phyloP scores from a whole-genome alignment of 129 eudicot genomes.

The Saussurea involucrata region DNA sequence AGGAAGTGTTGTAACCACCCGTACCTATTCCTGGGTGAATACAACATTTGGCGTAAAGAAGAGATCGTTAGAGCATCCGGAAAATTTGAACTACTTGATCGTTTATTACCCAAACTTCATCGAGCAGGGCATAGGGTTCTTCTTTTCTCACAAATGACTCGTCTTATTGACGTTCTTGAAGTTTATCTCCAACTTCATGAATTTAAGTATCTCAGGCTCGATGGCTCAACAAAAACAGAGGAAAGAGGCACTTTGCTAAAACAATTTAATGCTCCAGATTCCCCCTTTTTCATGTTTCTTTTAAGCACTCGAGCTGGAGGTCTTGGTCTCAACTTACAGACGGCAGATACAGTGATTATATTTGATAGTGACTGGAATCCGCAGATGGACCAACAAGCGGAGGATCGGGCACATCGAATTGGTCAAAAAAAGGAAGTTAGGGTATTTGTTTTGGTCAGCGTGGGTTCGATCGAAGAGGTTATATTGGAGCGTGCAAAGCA shows the following conservation, averaged over 20 bases:
- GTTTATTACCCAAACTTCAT: conserved; percentile 81
- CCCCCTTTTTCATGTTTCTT: conserved; percentile 87
- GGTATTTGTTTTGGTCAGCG: conserved; percentile 84
- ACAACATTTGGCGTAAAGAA: conserved; percentile 67
- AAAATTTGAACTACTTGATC: conserved; percentile 91
- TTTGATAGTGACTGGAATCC: conserved; percentile 99
- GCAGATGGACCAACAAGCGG: conserved; percentile 96
- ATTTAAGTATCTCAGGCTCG: conserved; percentile 80
- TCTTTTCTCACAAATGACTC: conserved; percentile 98
- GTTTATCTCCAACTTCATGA: conserved; percentile 69
- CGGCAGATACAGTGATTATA: conserved; percentile 97
- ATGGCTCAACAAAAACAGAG: conserved; percentile 89
- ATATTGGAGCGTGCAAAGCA: conserved; percentile 95
- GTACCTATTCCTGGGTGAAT: conserved; percentile 68
- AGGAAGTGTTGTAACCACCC: conserved; percentile 98
- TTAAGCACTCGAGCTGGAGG: conserved; percentile 98
- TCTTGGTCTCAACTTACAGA: conserved; percentile 87
- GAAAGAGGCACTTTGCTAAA: conserved; percentile 71
- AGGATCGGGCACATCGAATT: conserved; percentile 97
- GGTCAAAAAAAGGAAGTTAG: conserved; percentile 99
- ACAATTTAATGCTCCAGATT: conserved; percentile 84
- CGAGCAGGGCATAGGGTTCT: conserved; percentile 84
- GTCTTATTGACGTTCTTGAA: conserved; percentile 84
- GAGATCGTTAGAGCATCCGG: conserved; percentile 91
- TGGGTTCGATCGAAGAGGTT: conserved; percentile 95